These are phyloP conservation scores for Tulasnella sp. DNA, from an alignment of 768 basidiomycete genomes.

Conservation along the genomic window DNA sequence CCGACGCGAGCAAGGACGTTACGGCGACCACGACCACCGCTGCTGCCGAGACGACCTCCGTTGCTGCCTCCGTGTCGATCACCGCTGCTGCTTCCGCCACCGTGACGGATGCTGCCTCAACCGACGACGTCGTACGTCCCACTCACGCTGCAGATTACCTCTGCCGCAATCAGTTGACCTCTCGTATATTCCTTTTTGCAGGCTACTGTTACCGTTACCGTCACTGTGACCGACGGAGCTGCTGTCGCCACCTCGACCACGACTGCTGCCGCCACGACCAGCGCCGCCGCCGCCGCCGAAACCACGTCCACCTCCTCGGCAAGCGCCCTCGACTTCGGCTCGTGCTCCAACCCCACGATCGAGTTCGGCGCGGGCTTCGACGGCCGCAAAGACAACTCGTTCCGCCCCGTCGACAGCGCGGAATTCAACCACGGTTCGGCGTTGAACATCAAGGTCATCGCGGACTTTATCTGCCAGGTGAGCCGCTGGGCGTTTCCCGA, in stretches of 20 bases:
- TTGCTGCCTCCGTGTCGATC: background rate
- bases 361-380: constrained; percentile 14
- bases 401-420: constrained; percentile 5
- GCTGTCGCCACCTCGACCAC: constrained; percentile 7
- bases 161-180: background rate
- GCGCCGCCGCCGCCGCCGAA: background rate
- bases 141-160: background rate
- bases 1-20: background rate
- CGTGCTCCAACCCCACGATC: constrained; percentile 13
- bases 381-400: constrained; percentile 3
- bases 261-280: background rate
- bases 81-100: constrained; percentile 7
- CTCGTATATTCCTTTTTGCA: background rate
- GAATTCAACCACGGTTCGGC: constrained; percentile 13
- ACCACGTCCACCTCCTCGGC: background rate
- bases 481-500: background rate
- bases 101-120: constrained; percentile 13
- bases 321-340: constrained; percentile 5
- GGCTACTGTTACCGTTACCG: constrained; percentile 21
- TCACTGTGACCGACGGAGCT: constrained; percentile 18
- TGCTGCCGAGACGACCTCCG: constrained; percentile 7
- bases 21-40: background rate
- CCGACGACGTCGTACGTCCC: constrained; percentile 6
- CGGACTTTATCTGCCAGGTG: background rate
- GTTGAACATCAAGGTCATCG: constrained; percentile 4